Percentiles rank a stretch among this genome's conserved stretches.
Conservation (phyloP, 202 grass and related monocot genomes). For the Schoenoplectus triqueter region DNA sequence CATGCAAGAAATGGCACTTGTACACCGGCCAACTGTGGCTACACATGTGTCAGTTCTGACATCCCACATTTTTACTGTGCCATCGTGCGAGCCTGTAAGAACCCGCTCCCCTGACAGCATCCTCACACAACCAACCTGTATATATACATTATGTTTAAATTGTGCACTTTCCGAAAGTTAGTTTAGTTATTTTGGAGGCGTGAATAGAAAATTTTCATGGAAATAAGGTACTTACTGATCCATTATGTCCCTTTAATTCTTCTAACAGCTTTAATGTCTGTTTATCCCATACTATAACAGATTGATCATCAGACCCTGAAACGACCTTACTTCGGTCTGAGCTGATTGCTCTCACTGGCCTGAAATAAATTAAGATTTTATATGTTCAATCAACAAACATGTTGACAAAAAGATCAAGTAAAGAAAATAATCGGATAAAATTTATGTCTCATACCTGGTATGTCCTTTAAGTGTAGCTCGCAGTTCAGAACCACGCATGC, state of each 20-base stretch:
- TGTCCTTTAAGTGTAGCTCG: constrained; percentile 96
- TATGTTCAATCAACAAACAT: constrained; percentile 15
- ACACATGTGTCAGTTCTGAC: constrained; percentile 99
- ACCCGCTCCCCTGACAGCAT: constrained; percentile 99
- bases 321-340: constrained; percentile 99
- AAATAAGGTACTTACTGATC: constrained; percentile 59
- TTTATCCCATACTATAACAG: constrained; percentile 99
- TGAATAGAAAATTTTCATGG: constrained; percentile 37
- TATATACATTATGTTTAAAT: constrained; percentile 8
- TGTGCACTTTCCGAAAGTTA: constrained; percentile 3
- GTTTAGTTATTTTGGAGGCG: not conserved
- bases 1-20: constrained; percentile 92
- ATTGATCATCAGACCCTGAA: constrained; percentile 96
- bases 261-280: constrained; percentile 86
- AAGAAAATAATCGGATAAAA: not conserved
- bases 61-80: constrained; percentile 99
- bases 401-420: not conserved
- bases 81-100: constrained; percentile 92
- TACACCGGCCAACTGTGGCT: constrained; percentile 88
- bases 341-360: constrained; percentile 84
- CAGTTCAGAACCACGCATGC: constrained; percentile 98
- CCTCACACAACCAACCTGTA: constrained; percentile 86
- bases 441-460: constrained; percentile 58
- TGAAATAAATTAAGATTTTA: constrained; percentile 51
- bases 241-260: constrained; percentile 93